These are phyloP conservation scores for Backusella sp. DNA, from an alignment of 192 early-diverging fungal species.

Conservation along the genomic window DNA sequence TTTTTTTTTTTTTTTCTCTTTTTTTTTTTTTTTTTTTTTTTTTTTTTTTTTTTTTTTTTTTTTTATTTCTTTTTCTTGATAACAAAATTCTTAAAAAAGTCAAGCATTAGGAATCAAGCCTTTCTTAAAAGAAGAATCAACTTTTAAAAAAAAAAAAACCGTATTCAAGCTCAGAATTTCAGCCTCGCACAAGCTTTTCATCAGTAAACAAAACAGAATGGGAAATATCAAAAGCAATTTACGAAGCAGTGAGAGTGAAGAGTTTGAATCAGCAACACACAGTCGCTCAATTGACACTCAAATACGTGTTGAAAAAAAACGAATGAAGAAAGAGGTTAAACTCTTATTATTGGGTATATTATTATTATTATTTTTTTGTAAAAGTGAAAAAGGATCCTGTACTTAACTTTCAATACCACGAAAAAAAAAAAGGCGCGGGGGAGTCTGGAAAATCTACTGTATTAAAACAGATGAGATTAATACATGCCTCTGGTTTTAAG, in stretches of 20 bases:
- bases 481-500: conserved; percentile 47
- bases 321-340: conserved; percentile 35
- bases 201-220: conserved; percentile 12
- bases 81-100: neutral
- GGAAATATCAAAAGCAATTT: conserved; percentile 12
- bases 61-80: neutral
- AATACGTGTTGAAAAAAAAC: conserved; percentile 35
- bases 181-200: neutral
- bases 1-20: too few relatives aligned
- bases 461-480: conserved; percentile 50
- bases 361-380: too few relatives aligned
- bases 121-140: neutral
- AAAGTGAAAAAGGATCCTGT: neutral
- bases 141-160: neutral
- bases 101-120: neutral
- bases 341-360: conserved; percentile 32
- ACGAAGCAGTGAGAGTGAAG: neutral
- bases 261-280: neutral
- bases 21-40: too few relatives aligned
- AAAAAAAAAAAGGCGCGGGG: conserved; percentile 43
- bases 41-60: too few relatives aligned
- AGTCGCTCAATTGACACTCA: conserved; percentile 30
- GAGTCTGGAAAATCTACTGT: conserved; percentile 59
- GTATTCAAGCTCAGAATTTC: neutral
- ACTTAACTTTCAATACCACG: neutral